A percentile compares a stretch with the other conserved stretches of the same genome.
phyloP scores from a whole-genome alignment of 2,329 filamentous ascomycete species.

The Fusarium sp. region DNA sequence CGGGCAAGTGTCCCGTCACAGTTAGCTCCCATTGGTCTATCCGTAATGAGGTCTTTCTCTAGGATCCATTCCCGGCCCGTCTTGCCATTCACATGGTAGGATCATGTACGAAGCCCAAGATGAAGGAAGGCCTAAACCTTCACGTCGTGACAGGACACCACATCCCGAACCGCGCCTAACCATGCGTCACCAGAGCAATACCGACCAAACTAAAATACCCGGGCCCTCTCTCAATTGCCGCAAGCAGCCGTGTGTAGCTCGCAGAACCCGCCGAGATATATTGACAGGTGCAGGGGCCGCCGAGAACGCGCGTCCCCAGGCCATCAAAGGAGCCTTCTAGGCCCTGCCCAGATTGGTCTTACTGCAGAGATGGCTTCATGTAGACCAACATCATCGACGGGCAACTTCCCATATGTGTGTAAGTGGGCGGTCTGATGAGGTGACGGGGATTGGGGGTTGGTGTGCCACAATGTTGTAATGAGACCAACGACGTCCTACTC shows the following conservation, averaged over 20 bases:
- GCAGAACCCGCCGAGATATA: conserved; percentile 24
- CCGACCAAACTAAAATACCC: background rate
- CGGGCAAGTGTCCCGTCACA: background rate
- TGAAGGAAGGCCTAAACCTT: background rate
- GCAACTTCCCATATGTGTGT: conserved; percentile 5
- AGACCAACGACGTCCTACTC: background rate
- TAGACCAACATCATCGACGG: background rate
- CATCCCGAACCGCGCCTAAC: conserved; percentile 1
- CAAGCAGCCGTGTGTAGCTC: conserved; percentile 4
- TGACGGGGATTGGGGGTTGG: background rate
- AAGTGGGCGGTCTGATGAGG: conserved; percentile 13
- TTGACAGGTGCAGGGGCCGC: conserved; percentile 19
- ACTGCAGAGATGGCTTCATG: conserved; percentile 17
- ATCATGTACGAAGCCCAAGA: background rate
- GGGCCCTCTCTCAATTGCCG: background rate
- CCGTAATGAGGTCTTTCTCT: background rate
- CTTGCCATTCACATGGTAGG: background rate
- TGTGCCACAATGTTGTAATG: background rate
- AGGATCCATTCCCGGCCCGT: background rate
- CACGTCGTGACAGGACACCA: background rate
- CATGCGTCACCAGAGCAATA: background rate
- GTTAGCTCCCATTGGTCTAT: background rate
- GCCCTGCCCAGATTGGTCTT: conserved; percentile 1
- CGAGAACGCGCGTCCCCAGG: conserved; percentile 39
- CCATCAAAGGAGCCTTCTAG: conserved; percentile 2